These are phyloP conservation scores for Inga oerstediana DNA, from an alignment of 306 rosid genomes.

Conservation along the genomic window DNA sequence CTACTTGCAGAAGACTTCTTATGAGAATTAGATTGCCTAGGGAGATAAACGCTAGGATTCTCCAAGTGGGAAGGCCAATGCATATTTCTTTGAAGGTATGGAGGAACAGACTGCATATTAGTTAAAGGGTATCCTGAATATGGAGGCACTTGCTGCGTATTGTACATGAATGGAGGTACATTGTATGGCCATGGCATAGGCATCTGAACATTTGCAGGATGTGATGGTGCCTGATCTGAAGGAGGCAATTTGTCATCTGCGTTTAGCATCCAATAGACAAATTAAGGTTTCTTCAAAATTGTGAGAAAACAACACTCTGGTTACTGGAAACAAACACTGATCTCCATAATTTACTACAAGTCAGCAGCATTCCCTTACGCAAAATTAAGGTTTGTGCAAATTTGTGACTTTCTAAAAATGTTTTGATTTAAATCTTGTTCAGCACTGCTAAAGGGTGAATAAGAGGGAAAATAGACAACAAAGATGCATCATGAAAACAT, in stretches of 20 bases:
- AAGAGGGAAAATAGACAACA: neutral
- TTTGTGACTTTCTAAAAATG: neutral
- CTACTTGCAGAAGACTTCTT: conserved; percentile 47
- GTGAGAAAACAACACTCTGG: neutral
- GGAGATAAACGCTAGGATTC: neutral
- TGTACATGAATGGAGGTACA: conserved; percentile 53
- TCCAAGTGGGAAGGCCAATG: conserved; percentile 59
- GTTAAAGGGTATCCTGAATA: conserved; percentile 58
- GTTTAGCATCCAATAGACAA: conserved; percentile 15
- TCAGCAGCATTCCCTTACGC: neutral
- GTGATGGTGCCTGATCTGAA: conserved; percentile 40
- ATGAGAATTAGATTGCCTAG: neutral
- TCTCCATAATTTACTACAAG: neutral
- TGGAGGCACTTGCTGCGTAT: conserved; percentile 50
- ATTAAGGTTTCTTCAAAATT: neutral
- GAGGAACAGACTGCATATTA: conserved; percentile 54
- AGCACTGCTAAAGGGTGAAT: neutral
- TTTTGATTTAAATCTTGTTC: conserved; percentile 13
- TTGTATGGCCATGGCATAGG: conserved; percentile 58
- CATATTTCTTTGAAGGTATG: conserved; percentile 51
- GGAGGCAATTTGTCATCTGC: conserved; percentile 45
- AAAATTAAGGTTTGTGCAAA: conserved; percentile 3
- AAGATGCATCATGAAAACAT: neutral
- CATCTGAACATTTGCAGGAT: conserved; percentile 46
- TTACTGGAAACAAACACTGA: neutral